Base-by-base conservation (phyloP, 768 basidiomycete genomes). In the Lentinus brumalis region DNA sequence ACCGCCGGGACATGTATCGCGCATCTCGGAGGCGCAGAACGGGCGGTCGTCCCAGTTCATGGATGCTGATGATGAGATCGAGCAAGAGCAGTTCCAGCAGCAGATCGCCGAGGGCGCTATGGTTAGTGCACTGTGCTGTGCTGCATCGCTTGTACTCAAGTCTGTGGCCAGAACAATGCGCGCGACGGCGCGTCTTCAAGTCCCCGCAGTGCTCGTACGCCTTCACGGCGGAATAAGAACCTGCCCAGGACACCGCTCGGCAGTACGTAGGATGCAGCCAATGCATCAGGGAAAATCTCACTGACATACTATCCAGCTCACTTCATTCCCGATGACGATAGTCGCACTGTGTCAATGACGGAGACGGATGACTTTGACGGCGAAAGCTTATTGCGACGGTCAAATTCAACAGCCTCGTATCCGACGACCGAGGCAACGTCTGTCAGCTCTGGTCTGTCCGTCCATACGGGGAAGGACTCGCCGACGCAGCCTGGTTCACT, bases 41-140 rank as follows among this genome's bases (percentile, higher is more conserved):
- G 85, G 85, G 16, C 83, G 85, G 6, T 80, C 82, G 3, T 94
- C 92, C 11, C 92, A 93, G 67, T 94, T 94, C 69, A 88, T 92
- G 88, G 92, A 94, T 72, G 92, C 92, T 4, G 92, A 94, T 65
- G 92, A 92, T 55, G 86, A 83, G 12, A 81, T 88, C 66, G 92
- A 91, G 8, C 84, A 90, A 64, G 88, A 91, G 68, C 93, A 96
- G 71, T 91, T 96, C 47, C 91, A 94, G 69, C 87, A 91, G 62
- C 92, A 92, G 61, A 75, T 96, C 32, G 87, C 83, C 38, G 87
- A 86, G 57, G 92, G 90, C 39, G 87, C 83, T 15, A 78, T 91
- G 61, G 90, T 94, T 69, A 63, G 84, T 78, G 31, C 40, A 12
- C 2, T 42, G 15, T 31, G 46, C 29, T 51, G 44, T 44, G 26